Conservation (phyloP, 2,329 filamentous ascomycete genomes). For the Cercospora sesami region DNA sequence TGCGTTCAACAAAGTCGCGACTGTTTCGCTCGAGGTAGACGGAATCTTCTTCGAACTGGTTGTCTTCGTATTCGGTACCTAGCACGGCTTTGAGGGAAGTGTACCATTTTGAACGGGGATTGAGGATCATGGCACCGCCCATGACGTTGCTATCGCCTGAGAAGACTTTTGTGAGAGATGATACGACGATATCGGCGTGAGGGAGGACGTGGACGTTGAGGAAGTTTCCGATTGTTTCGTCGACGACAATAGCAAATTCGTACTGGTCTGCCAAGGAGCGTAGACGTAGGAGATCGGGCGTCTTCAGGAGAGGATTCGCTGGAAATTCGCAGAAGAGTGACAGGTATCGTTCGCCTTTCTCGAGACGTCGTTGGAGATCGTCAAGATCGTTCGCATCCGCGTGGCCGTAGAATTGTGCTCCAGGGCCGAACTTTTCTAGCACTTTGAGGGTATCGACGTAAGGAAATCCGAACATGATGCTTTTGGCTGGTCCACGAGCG, state of each 20-base stretch:
- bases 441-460: constrained; percentile 97
- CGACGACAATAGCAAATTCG: constrained; percentile 85
- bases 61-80: constrained; percentile 72
- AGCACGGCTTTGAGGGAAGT: constrained; percentile 65
- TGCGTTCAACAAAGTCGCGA: constrained; percentile 80
- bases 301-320: constrained; percentile 82
- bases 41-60: constrained; percentile 90
- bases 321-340: constrained; percentile 94
- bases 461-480: constrained; percentile 93
- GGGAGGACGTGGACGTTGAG: constrained; percentile 92
- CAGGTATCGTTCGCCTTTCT: constrained; percentile 72
- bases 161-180: constrained; percentile 94
- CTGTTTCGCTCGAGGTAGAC: constrained; percentile 97
- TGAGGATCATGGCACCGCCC: constrained; percentile 72
- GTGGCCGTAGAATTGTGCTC: constrained; percentile 82
- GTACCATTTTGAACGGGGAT: constrained; percentile 71
- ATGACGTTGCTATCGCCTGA: constrained; percentile 98
- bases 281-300: constrained; percentile 82
- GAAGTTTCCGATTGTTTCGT: constrained; percentile 96
- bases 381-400: constrained; percentile 77
- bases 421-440: constrained; percentile 88
- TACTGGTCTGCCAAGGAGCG: constrained; percentile 75
- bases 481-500: constrained; percentile 65
- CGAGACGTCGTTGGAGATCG: constrained; percentile 72
- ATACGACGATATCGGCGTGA: constrained; percentile 87